These are phyloP conservation scores for Setaria italica DNA, from an alignment of 202 grass and related monocot genomes.

Conservation along the genomic window DNA sequence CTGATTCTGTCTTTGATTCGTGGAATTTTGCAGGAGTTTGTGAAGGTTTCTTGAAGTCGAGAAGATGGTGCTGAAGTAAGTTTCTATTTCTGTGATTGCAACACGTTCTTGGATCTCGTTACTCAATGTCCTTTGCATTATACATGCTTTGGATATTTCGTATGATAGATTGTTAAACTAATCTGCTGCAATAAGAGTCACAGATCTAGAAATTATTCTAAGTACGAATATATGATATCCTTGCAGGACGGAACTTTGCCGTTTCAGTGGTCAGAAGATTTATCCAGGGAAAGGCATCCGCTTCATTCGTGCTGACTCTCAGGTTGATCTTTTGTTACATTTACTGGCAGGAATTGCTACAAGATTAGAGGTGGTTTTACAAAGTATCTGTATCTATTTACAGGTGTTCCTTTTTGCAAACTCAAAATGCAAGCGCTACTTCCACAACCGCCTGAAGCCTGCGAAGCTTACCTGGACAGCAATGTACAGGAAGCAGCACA, in stretches of 20 bases:
- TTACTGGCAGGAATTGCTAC: background rate
- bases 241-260: slow-evolving; percentile 63
- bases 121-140: background rate
- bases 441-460: slow-evolving; percentile 72
- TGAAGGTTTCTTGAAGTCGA: slow-evolving; percentile 37
- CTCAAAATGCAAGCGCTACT: slow-evolving; percentile 76
- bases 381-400: background rate
- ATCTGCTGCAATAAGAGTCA: background rate
- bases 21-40: background rate
- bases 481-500: slow-evolving; percentile 75
- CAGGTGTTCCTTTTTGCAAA: slow-evolving; percentile 71
- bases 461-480: slow-evolving; percentile 71
- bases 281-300: slow-evolving; percentile 70
- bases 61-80: slow-evolving; percentile 70
- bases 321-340: slow-evolving; percentile 33
- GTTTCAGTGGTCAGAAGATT: slow-evolving; percentile 67
- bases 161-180: background rate
- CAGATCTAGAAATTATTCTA: background rate
- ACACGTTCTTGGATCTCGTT: background rate
- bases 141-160: background rate
- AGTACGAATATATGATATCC: background rate
- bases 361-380: background rate
- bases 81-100: background rate
- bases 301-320: slow-evolving; percentile 59
- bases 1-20: background rate